phyloP scores from a whole-genome alignment of 441 rosid species.

The Erysimum pusillum region DNA sequence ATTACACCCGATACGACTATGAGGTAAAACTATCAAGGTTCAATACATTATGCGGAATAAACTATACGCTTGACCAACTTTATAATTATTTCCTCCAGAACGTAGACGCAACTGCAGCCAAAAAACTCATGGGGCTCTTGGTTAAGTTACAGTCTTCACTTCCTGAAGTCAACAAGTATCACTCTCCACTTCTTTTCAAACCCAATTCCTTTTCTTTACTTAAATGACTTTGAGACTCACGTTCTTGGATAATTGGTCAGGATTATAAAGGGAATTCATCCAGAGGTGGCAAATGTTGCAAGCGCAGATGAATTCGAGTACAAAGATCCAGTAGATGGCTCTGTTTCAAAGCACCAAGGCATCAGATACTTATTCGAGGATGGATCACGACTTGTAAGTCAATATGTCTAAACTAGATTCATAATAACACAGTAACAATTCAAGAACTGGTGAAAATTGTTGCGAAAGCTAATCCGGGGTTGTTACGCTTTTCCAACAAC shows the following conservation, averaged over 20 bases:
- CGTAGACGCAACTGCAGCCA: conserved; percentile 88
- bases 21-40: conserved; percentile 59
- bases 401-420: neutral
- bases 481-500: too few species aligned
- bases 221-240: neutral
- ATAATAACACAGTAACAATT: too few species aligned
- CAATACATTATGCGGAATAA: conserved; percentile 24
- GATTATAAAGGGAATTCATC: conserved; percentile 67
- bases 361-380: conserved; percentile 93
- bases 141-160: conserved; percentile 80
- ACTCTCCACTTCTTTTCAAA: conserved; percentile 17
- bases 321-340: conserved; percentile 97
- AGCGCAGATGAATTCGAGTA: conserved; percentile 94
- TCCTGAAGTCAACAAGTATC: conserved; percentile 72
- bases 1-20: conserved; percentile 95
- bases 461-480: too few species aligned
- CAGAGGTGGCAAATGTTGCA: conserved; percentile 78
- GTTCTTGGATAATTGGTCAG: conserved; percentile 43
- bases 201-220: neutral
- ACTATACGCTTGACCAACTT: conserved; percentile 33
- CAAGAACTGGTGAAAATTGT: too few species aligned
- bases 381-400: conserved; percentile 90
- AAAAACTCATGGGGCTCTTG: conserved; percentile 84
- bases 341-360: conserved; percentile 94
- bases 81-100: conserved; percentile 57